Evolutionary conservation across 306 rosid genomes (phyloP), one percentile per base, ranked within the genome.

Genomic region (Vachellia pachyceras): DNA sequence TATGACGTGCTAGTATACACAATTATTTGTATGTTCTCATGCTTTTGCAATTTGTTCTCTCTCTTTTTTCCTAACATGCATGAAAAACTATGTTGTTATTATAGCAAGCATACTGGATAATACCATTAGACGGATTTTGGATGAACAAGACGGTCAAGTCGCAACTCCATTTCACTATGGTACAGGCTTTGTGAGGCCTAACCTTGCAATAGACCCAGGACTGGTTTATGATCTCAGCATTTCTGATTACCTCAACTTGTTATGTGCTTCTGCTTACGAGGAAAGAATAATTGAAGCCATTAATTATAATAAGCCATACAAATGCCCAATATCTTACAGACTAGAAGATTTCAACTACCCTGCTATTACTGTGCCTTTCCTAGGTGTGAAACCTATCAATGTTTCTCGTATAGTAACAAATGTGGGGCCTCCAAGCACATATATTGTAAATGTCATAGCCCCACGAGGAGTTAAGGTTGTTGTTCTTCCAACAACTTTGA

Each of bases 281-380:
- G 42, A 82, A n/a, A 77, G 74, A 40, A 39, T 77, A 72, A 42
- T 82, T 5, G 42, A 77, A 1, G 39, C 50, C 18, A 77, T 82
- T 8, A 71, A 82, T 23, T 67, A 55, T 66, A 50, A 57, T 0
- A 72, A 20, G 4, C 66, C 50, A 12, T 82, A 60, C 68, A 77
- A 11, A 12, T 82, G 85, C 49, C 64, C 22, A 18, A 3, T 25
- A 75, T 0, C 75, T 61, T 81, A 40, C 52, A 71, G 50, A 0
- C 17, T 82, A 7, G 45, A 25, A 0, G 85, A 82, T 57, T 72
- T 82, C 58, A 82, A 82, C 75, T 82, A 82, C 29, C 85, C 85
- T 72, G 52, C 85, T 11, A 82, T 82, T 50, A 82, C 85, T 2
- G 35, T 82, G 42, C 79, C 85, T 49, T 49, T 63, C 47, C 69